phyloP scores from a whole-genome alignment of 2,329 filamentous ascomycete genomes.

The Allantophomopsis lycopodina region DNA sequence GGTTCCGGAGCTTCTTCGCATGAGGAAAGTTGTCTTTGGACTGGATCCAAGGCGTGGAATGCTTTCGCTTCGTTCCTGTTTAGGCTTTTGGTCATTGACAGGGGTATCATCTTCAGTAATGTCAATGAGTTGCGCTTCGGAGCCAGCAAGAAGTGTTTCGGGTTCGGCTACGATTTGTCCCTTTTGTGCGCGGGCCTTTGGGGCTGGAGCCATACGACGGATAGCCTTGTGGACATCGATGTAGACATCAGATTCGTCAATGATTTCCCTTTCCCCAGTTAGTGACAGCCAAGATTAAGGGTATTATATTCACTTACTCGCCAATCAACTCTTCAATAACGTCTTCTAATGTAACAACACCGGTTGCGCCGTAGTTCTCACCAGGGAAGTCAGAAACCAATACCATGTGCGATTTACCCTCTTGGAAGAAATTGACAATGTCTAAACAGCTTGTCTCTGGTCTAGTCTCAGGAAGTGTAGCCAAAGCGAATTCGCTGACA shows the following conservation, averaged over 20 bases:
- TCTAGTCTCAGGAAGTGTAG: slow-evolving; percentile 86
- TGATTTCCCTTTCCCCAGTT: slow-evolving; percentile 60
- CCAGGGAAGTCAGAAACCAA: slow-evolving; percentile 75
- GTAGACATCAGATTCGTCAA: slow-evolving; percentile 97
- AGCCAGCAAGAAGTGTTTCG: slow-evolving; percentile 17
- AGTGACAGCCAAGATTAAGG: too few relatives aligned
- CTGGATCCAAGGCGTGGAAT: slow-evolving; percentile 9
- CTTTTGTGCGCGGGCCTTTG: slow-evolving; percentile 56
- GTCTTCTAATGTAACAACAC: slow-evolving; percentile 92
- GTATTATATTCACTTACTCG: slow-evolving; percentile 50
- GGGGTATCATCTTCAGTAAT: slow-evolving; percentile 27
- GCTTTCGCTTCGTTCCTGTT: slow-evolving; percentile 1
- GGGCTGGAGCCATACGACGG: slow-evolving; percentile 45
- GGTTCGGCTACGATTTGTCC: slow-evolving; percentile 34
- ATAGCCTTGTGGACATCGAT: slow-evolving; percentile 98
- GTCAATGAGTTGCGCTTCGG: slow-evolving; percentile 24
- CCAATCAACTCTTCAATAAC: slow-evolving; percentile 98
- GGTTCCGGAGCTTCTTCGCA: slow-evolving; percentile 40
- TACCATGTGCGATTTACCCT: slow-evolving; percentile 98
- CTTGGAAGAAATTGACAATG: slow-evolving; percentile 99
- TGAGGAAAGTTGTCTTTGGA: slow-evolving; percentile 38
- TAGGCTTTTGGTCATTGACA: slow-evolving; percentile 3
- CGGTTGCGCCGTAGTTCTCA: slow-evolving; percentile 79
- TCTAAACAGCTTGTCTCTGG: slow-evolving; percentile 94
- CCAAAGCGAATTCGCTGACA: slow-evolving; percentile 82